Evolutionary conservation across 371 early-diverging fungal genomes (phyloP), one percentile per base, ranked within the genome.

Genomic region (Mortierella sp.): DNA sequence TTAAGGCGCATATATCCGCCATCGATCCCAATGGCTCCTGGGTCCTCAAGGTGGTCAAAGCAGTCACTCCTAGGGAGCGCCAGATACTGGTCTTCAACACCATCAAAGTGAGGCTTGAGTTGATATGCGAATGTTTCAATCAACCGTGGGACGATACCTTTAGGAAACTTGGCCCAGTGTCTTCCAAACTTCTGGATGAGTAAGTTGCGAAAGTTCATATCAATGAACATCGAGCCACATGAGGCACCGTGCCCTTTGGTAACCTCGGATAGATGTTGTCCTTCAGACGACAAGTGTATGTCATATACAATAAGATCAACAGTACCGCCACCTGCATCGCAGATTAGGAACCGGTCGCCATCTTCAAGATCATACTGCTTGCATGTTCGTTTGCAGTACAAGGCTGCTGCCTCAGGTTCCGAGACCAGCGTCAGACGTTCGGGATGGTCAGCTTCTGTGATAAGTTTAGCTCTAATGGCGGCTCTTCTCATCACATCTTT

Each of bases 271-370:
- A 91, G 71, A n/a, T 76, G 50, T 37, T 84, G 80, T 0, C 75
- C 82, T 59, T 69, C 21, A 37, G 71, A 26, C 31, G 77, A 69
- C 54, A 50, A 50, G 28, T 34, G 51, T 51, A 87, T 76, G 34
- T 80, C 83, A 37, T 80, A 88, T 0, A 80, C 85, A 84, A 89
- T 92, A 67, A 93, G 77, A 79, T 93, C 93, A 3, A 91, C 91
- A 0, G 93, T 93, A 3, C 93, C 92, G 28, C 93, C 93, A 37
- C 91, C 91, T 59, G 89, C 89, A 79, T 91, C 91, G 71, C 90
- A 88, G 79, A 91, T 90, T 83, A 90, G 77, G 59, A 89, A 91
- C 59, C 83, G 69, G 59, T 89, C 88, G 10, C 81, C 85, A 40
- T 88, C 77, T 55, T 80, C 75, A n/a, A 90, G 76, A 46, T 90